Evolutionary conservation across 768 basidiomycete species (phyloP).

Genomic region (Pulveroboletus frians): DNA sequence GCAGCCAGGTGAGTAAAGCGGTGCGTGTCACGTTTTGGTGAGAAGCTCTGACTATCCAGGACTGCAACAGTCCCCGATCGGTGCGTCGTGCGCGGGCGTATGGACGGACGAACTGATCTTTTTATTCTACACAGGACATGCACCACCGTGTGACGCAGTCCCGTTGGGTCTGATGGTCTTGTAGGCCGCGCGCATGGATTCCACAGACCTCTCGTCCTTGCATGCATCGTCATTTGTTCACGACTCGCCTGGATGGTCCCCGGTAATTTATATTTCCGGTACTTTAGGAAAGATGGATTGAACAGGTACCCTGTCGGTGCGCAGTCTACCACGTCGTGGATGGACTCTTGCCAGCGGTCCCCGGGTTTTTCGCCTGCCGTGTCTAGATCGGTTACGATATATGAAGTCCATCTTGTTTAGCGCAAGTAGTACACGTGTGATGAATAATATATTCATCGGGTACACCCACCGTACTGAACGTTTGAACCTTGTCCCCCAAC

Average conservation of each 20-base stretch:
- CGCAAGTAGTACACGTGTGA: conserved; percentile 5
- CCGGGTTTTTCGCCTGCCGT: not conserved
- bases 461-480: too few relatives aligned
- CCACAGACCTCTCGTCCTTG: not conserved
- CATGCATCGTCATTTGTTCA: conserved; percentile 2
- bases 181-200: not conserved
- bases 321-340: not conserved
- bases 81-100: conserved; percentile 3
- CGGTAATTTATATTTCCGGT: conserved; percentile 16
- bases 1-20: conserved; percentile 14
- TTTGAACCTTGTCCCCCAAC: not conserved
- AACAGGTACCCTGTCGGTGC: not conserved
- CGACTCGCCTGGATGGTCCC: not conserved
- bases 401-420: not conserved
- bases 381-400: not conserved
- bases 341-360: not conserved
- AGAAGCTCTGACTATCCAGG: not conserved
- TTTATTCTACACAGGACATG: conserved; percentile 4
- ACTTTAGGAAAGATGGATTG: not conserved
- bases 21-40: not conserved
- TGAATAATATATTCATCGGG: not conserved
- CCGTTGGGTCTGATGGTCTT: conserved; percentile 2
- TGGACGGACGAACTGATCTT: not conserved
- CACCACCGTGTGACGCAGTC: not conserved
- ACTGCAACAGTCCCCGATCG: conserved; percentile 4